phyloP scores from a whole-genome alignment of 352 stramenopile species.

The Pseudoperonospora humuli region DNA sequence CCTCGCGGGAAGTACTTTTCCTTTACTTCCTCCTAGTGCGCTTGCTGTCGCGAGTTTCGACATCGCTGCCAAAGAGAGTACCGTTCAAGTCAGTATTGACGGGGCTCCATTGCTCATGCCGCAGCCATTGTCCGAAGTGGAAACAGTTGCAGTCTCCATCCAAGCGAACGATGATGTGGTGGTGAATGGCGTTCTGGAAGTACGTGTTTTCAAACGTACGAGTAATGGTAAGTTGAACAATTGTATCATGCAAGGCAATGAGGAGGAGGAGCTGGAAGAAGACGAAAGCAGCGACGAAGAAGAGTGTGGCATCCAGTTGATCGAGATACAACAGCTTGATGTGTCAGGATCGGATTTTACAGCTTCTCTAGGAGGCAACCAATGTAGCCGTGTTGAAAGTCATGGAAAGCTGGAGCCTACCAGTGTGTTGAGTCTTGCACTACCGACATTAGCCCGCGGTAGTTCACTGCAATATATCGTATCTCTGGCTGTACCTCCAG shows the following conservation, averaged over 20 bases:
- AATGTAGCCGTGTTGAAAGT: background rate
- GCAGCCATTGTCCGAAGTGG: constrained; percentile 16
- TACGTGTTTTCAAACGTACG: constrained; percentile 23
- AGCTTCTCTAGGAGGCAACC: background rate
- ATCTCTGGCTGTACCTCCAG: constrained; percentile 14
- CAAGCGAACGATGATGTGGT: constrained; percentile 40
- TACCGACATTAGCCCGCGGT: constrained; percentile 17
- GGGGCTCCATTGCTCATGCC: constrained; percentile 47
- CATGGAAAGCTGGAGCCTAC: background rate
- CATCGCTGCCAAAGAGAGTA: constrained; percentile 47
- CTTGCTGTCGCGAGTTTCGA: constrained; percentile 33
- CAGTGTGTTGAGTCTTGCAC: constrained; percentile 16
- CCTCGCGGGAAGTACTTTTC: constrained; percentile 45
- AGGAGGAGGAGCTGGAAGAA: constrained; percentile 3
- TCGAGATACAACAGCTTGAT: constrained; percentile 5
- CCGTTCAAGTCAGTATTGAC: constrained; percentile 34
- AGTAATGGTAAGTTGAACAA: constrained; percentile 5
- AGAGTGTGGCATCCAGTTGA: constrained; percentile 10
- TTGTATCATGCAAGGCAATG: background rate
- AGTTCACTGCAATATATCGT: constrained; percentile 18
- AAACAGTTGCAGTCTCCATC: constrained; percentile 40
- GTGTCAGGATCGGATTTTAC: background rate
- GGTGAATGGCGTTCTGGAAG: constrained; percentile 36
- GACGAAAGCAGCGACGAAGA: constrained; percentile 7
- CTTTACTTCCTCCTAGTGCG: constrained; percentile 26